A percentile compares a stretch with the other conserved stretches of the same genome.
Conservation (phyloP, 1,284 basidiomycete genomes). For the Moesziomyces aphidis region DNA sequence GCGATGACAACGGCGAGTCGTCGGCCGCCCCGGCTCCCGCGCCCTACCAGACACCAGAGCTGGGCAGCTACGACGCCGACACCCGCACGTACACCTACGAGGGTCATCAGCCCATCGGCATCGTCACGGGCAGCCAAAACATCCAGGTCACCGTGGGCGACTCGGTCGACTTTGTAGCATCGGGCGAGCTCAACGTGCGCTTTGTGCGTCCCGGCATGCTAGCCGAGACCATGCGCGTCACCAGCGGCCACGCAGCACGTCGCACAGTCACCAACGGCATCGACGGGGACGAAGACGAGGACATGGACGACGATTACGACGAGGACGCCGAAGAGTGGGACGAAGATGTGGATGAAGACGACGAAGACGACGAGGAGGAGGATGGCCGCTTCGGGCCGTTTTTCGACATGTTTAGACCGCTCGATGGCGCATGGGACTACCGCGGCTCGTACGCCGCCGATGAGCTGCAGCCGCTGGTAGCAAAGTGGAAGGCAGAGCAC, state of each 20-base stretch:
- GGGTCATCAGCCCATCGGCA: constrained; percentile 21
- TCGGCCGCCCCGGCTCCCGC: constrained; percentile 7
- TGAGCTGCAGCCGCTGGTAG: constrained; percentile 20
- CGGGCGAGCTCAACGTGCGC: constrained; percentile 24
- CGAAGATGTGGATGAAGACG: constrained; percentile 25
- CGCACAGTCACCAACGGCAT: not conserved
- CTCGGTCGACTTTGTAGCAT: constrained; percentile 28
- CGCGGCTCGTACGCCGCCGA: constrained; percentile 26
- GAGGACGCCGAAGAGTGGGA: constrained; percentile 25
- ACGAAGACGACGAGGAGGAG: constrained; percentile 31
- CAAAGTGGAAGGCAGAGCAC: constrained; percentile 3
- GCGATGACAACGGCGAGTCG: not conserved
- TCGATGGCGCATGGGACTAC: constrained; percentile 18
- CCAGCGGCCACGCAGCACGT: constrained; percentile 8
- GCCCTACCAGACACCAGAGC: constrained; percentile 16
- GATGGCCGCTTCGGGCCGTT: constrained; percentile 22
- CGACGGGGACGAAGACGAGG: constrained; percentile 1
- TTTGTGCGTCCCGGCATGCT: constrained; percentile 33
- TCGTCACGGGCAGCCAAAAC: constrained; percentile 16
- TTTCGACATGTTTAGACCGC: constrained; percentile 22
- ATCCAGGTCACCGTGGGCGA: constrained; percentile 29
- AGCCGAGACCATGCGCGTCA: constrained; percentile 29
- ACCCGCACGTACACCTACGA: constrained; percentile 32
- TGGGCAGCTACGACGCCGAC: constrained; percentile 25
- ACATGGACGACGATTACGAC: constrained; percentile 11